These are phyloP conservation scores for Termitomyces sp. DNA, from an alignment of 768 basidiomycete genomes.

Conservation along the genomic window DNA sequence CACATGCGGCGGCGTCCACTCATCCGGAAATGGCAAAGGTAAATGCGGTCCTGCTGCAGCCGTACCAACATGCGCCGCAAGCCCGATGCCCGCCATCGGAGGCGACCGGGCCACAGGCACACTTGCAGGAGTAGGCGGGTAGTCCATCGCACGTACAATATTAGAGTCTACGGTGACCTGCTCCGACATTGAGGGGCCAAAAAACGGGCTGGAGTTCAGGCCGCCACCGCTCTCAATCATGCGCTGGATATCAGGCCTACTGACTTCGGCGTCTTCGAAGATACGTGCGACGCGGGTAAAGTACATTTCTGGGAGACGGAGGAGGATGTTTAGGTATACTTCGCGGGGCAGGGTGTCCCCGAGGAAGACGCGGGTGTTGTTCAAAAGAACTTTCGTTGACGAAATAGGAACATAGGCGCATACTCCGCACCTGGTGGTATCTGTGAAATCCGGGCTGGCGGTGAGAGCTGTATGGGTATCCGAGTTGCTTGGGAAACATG, in stretches of 20 bases:
- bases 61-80: conserved; percentile 19
- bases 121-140: conserved; percentile 2
- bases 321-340: conserved; percentile 29
- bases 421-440: conserved; percentile 1
- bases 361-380: conserved; percentile 9
- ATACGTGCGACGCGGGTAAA: conserved; percentile 74
- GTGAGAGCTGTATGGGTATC: conserved; percentile 4
- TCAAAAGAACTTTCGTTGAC: conserved; percentile 2
- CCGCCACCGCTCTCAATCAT: conserved; percentile 29
- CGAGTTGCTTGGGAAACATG: conserved; percentile 2
- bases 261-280: conserved; percentile 75
- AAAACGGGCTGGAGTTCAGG: conserved; percentile 5
- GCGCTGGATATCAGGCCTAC: conserved; percentile 61
- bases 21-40: conserved; percentile 46
- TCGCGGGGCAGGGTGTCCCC: conserved; percentile 35
- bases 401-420: conserved; percentile 2
- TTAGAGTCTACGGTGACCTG: conserved; percentile 7
- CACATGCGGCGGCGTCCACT: conserved; percentile 48
- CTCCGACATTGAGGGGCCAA: conserved; percentile 10
- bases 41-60: conserved; percentile 11
- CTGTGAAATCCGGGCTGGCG: conserved; percentile 1
- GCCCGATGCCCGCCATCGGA: conserved; percentile 21
- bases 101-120: conserved; percentile 12
- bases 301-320: conserved; percentile 74
- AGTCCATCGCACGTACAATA: conserved; percentile 2